Conservation (phyloP, 345 rosid genomes). For the Citrus mangshanensis region DNA sequence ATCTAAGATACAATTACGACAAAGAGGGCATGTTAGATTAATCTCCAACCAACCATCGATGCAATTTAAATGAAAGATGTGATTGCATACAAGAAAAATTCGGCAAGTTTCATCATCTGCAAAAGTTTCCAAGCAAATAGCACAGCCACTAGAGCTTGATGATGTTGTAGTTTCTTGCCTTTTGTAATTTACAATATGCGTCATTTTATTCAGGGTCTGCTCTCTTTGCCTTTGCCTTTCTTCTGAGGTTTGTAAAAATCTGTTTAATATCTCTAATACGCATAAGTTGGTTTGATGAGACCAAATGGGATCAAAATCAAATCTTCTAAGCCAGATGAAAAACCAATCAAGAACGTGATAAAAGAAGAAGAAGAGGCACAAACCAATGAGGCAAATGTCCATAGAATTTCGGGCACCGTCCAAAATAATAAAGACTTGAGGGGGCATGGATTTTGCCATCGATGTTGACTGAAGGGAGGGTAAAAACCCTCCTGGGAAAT, state of each 20-base stretch:
- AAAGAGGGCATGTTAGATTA: constrained; percentile 9
- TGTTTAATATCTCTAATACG: not conserved
- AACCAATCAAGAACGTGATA: too few species aligned
- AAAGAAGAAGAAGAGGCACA: too few species aligned
- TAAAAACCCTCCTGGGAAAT: too few species aligned
- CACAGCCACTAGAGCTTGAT: constrained; percentile 15
- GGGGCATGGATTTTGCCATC: too few species aligned
- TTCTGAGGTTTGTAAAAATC: not conserved
- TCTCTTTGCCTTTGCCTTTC: not conserved
- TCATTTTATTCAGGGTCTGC: not conserved
- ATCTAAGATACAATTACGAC: constrained; percentile 6
- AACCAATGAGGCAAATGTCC: too few species aligned
- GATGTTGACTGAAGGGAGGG: too few species aligned
- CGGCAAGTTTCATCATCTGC: constrained; percentile 18
- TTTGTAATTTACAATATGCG: not conserved
- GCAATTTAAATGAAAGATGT: constrained; percentile 23
- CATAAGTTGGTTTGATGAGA: not conserved
- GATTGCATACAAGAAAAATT: constrained; percentile 22
- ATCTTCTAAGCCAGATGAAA: too few species aligned
- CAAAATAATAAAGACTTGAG: too few species aligned
- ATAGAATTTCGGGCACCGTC: too few species aligned
- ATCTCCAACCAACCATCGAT: constrained; percentile 9
- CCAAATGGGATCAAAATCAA: not conserved
- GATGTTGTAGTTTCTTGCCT: not conserved
- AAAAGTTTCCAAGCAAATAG: constrained; percentile 35